Percentiles rank a stretch among this genome's conserved stretches.
Evolutionary conservation across 192 early-diverging fungal species (phyloP).

Genomic region (Allomyces javanicus): DNA sequence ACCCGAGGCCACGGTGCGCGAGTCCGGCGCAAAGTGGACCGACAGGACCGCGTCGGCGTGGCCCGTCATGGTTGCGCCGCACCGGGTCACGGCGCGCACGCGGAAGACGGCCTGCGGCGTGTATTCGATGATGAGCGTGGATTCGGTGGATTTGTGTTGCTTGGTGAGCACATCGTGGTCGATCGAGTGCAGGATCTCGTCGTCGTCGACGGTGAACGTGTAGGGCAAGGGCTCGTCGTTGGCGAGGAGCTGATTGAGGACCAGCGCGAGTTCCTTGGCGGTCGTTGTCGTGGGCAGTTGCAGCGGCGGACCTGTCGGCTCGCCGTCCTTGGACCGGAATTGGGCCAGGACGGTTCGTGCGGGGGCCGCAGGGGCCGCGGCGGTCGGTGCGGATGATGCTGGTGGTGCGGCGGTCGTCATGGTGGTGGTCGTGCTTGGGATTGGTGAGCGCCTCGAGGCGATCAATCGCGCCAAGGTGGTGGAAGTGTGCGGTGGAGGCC

Average conservation of each 20-base stretch:
- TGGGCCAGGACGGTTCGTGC: slow-evolving; percentile 43
- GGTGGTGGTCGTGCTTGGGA: too few relatives aligned
- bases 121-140: slow-evolving; percentile 76
- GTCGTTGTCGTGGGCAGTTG: slow-evolving; percentile 68
- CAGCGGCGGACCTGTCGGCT: slow-evolving; percentile 62
- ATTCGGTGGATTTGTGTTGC: slow-evolving; percentile 63
- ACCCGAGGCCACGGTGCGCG: slow-evolving; percentile 75
- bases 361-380: slow-evolving; percentile 6
- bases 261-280: slow-evolving; percentile 61
- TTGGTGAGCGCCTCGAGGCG: too few relatives aligned
- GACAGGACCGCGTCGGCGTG: slow-evolving; percentile 89
- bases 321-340: slow-evolving; percentile 61
- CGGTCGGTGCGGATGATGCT: too few relatives aligned
- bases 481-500: too few relatives aligned
- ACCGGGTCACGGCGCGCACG: slow-evolving; percentile 80
- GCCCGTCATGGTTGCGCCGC: slow-evolving; percentile 64
- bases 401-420: too few relatives aligned
- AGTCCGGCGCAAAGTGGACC: slow-evolving; percentile 77
- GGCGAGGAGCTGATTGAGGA: slow-evolving; percentile 72
- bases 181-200: slow-evolving; percentile 55
- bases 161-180: slow-evolving; percentile 61
- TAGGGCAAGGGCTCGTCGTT: slow-evolving; percentile 78
- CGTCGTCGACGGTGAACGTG: slow-evolving; percentile 73
- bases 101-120: slow-evolving; percentile 89
- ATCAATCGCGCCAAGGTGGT: too few relatives aligned